Evolutionary conservation across 2,329 filamentous ascomycete genomes (phyloP), one percentile per base, ranked within the genome.

Genomic region (Aspergillus niger): DNA sequence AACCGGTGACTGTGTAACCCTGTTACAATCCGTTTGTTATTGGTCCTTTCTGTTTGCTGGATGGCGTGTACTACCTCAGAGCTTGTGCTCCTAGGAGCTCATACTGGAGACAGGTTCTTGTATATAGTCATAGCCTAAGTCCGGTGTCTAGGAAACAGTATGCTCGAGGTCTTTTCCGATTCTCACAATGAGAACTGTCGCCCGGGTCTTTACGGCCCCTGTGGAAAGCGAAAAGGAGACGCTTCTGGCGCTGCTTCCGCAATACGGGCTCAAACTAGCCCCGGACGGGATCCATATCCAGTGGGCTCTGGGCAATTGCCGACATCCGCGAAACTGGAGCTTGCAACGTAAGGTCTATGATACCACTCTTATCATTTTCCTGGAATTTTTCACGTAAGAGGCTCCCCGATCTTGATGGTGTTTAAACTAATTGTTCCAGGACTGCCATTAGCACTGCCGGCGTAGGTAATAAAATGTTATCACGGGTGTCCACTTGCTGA

Each of bases 361-460:
- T 61, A 65, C 64, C 32, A 47, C 55, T 11, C 48, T 74, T 8
- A 63, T 75, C 5, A 69, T 72, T 10, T 59, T 70, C 7, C 55
- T 75, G 43, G 72, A 75, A 60, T 69, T 76, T 26, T 72, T 75
- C 48, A 70, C 73, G 73, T 76, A 68, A 36, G 69, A 53, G 7
- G n/a, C n/a, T 30, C 13, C 26, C 17, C 17, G 10, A 6, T 41
- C 10, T 32, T 22, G 36, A 36, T 36, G 3, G 5, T 26, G 13
- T 53, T 15, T 24, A 22, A 7, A 10, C 26, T 55, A 24, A 55
- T 41, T 15, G 24, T 68, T 57, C 43, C 36, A 76, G 74, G 56
- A 76, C 74, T 44, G 72, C 73, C 24, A 67, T 71, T 39, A 76
- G 74, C 58, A 75, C 73, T 6, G 71, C 73, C 32, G 74, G 74